A percentile compares a stretch with the other conserved stretches of the same genome.
phyloP scores from a whole-genome alignment of 768 basidiomycete species.

The Pulveroboletus sp. region DNA sequence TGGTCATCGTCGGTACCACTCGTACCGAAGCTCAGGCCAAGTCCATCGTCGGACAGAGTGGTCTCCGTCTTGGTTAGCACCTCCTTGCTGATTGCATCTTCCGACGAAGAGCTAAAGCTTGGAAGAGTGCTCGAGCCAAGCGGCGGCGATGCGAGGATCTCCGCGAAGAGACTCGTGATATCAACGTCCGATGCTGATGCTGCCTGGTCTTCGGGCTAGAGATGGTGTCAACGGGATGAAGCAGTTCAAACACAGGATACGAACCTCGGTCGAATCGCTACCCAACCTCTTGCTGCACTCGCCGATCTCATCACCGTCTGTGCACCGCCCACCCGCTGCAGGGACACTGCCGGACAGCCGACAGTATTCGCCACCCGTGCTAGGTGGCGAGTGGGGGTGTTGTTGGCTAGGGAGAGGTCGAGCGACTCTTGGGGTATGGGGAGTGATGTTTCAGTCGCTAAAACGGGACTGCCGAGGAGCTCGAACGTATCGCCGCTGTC shows the following conservation, averaged over 20 bases:
- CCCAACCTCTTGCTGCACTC: slow-evolving; percentile 17
- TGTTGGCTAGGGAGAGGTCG: slow-evolving; percentile 32
- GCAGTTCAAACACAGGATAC: slow-evolving; percentile 19
- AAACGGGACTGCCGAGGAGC: slow-evolving; percentile 37
- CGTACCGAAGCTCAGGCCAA: slow-evolving; percentile 18
- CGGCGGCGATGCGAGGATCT: slow-evolving; percentile 35
- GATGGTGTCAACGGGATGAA: slow-evolving; percentile 19
- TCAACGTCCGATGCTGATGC: slow-evolving; percentile 40
- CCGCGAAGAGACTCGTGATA: slow-evolving; percentile 32
- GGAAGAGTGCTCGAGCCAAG: slow-evolving; percentile 31
- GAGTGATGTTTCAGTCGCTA: slow-evolving; percentile 31
- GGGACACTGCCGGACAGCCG: slow-evolving; percentile 61
- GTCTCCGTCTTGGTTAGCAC: slow-evolving; percentile 19
- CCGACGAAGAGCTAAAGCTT: slow-evolving; percentile 30
- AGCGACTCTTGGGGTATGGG: slow-evolving; percentile 22
- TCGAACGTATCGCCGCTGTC: slow-evolving; percentile 24
- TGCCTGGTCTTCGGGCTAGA: slow-evolving; percentile 48
- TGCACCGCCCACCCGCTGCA: slow-evolving; percentile 82
- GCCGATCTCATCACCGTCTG: slow-evolving; percentile 27
- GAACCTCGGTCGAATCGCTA: slow-evolving; percentile 34
- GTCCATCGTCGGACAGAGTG: slow-evolving; percentile 6
- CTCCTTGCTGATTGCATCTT: slow-evolving; percentile 27
- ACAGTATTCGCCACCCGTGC: slow-evolving; percentile 92
- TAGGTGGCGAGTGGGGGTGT: slow-evolving; percentile 89
- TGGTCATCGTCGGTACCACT: slow-evolving; percentile 20